Base-by-base conservation (phyloP, 176 grass and related monocot species). In the Oryza rufipogon region DNA sequence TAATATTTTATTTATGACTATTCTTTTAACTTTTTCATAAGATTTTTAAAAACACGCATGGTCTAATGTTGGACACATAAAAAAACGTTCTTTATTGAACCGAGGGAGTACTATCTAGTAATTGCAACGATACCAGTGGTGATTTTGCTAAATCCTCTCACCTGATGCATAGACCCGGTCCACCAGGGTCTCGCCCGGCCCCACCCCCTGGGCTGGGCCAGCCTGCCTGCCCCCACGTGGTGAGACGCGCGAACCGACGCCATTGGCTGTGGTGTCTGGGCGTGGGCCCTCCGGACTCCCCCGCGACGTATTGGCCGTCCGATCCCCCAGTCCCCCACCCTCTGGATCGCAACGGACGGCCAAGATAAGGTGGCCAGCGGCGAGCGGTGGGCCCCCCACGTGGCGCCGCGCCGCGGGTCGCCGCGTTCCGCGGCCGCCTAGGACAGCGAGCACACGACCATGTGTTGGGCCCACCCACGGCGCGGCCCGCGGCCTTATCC, bases 381-480 rank as follows among this genome's bases (percentile, higher is more conserved):
- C 36, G 36, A 7, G 36, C 9, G 4, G 20, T 10, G 33, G 74
- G 65, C 39, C 4, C 19, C 19, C 84, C 11, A 11, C 4, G 23
- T 25, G 70, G 64, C 6, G 78, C 46, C 25, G 34, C 11, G 46
- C 39, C 42, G 41, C 85, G 78, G 19, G 85, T 75, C 78, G 78
- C 78, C 78, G 64, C 71, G 78, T 87, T 82, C 39, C 54, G 13
- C 72, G 79, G 79, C 48, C 19, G 9, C 79, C 79, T 87, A 13
- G 66, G 71, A 64, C 20, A 3, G 26, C 19, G 79, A 61, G 71
- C 25, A 77, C 71, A 76, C 78, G 58, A 20, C 70, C 66, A 41
- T 11, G 38, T 5, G 36, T 4, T 23, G 82, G 83, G 9, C 58
- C 51, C 16, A 64, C 41, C 42, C 39, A 32, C 30, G 30, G 30